Percentiles rank a stretch among this genome's conserved stretches.
Evolutionary conservation across 208 protist genomes (phyloP).

Genomic region (Acanthamoeba quina): DNA sequence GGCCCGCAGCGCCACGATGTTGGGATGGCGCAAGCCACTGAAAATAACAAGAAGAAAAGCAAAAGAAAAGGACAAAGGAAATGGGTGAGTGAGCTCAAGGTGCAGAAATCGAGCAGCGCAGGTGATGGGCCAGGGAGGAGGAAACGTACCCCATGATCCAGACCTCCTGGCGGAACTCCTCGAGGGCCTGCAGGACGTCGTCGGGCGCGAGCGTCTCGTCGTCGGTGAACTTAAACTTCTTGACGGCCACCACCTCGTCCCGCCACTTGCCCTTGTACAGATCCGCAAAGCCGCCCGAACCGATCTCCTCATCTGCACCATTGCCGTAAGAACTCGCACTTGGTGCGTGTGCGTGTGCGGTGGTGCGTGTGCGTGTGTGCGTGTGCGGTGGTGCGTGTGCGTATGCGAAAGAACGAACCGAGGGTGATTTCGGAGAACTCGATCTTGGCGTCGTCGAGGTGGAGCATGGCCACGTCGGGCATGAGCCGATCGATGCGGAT

Average conservation of each 20-base stretch:
- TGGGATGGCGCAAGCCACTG: conserved; percentile 59
- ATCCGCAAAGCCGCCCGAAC: conserved; percentile 19
- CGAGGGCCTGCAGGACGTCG: conserved; percentile 20
- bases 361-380: not conserved
- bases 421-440: conserved; percentile 45
- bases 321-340: too few species aligned
- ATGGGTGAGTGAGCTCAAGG: too few species aligned
- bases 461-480: conserved; percentile 64
- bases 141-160: conserved; percentile 65
- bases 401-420: not conserved
- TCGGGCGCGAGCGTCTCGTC: conserved; percentile 50
- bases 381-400: not conserved
- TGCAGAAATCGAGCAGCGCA: too few species aligned
- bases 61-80: too few species aligned
- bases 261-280: conserved; percentile 64
- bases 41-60: not conserved
- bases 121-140: not conserved
- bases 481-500: conserved; percentile 41
- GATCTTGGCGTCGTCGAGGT: conserved; percentile 44
- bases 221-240: conserved; percentile 68
- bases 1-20: conserved; percentile 32
- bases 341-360: too few species aligned
- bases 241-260: conserved; percentile 48
- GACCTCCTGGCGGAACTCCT: conserved; percentile 66
- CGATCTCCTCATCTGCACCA: conserved; percentile 54